Evolutionary conservation across 352 stramenopile genomes (phyloP).

Genomic region (Phytophthora fragariaefolia): DNA sequence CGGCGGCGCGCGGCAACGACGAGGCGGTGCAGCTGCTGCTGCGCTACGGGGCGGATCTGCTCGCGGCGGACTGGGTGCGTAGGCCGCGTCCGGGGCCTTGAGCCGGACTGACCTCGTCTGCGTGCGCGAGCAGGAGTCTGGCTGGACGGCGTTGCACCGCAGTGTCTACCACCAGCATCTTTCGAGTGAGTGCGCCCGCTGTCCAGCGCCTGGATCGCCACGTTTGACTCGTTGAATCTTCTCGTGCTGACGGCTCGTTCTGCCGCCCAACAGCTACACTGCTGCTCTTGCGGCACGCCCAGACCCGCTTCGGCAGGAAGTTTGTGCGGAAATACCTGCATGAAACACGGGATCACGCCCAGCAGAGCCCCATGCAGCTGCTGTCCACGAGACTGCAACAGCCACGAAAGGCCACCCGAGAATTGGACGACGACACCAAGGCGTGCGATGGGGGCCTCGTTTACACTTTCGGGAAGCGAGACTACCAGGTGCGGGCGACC

Average conservation of each 20-base stretch:
- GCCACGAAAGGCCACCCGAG: conserved; percentile 6
- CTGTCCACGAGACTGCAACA: conserved; percentile 40
- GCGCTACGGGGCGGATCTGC: conserved; percentile 56
- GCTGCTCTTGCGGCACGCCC: conserved; percentile 71
- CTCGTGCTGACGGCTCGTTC: conserved; percentile 18
- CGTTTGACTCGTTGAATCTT: too few species aligned
- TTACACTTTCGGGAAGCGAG: conserved; percentile 87
- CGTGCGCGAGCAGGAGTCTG: conserved; percentile 66
- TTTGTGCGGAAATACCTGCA: conserved; percentile 65
- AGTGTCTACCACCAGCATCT: conserved; percentile 74
- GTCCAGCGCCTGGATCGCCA: neutral
- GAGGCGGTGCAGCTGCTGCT: conserved; percentile 63
- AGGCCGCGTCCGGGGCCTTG: conserved; percentile 3
- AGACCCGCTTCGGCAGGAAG: conserved; percentile 49
- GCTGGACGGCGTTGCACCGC: conserved; percentile 82
- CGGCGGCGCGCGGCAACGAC: conserved; percentile 61
- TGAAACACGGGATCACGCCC: conserved; percentile 54
- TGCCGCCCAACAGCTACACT: conserved; percentile 52
- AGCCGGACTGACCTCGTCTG: conserved; percentile 24
- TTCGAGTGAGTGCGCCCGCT: conserved; percentile 54
- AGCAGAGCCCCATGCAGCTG: conserved; percentile 73
- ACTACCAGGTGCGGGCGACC: conserved; percentile 67
- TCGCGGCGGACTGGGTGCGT: conserved; percentile 68
- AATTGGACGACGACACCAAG: conserved; percentile 14
- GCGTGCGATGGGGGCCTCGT: conserved; percentile 48